Evolutionary conservation across 805 yeast genomes (phyloP), one percentile per base, ranked within the genome.

Genomic region (Schwanniomyces sp.): DNA sequence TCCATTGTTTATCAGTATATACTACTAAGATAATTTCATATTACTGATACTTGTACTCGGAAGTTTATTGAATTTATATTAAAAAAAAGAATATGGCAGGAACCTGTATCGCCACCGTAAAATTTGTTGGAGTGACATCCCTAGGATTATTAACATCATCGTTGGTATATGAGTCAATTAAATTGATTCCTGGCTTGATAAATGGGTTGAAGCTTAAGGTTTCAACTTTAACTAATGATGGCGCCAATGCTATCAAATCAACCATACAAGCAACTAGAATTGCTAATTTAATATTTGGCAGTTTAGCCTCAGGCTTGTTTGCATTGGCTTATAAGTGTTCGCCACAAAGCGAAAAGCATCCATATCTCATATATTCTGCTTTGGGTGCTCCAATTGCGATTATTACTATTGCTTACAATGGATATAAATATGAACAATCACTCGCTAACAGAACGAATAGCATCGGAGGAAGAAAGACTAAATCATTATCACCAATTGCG

Each of bases 291-390:
- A 52, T 62, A 2, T 65, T 83, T 29, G 83, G 84, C 14, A 59
- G 77, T 4, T 37, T 82, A 21, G 74, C 86, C 7, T 56, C 85
- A 1, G 64, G 71, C 30, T 69, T 82, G 43, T 82, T 86, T 54
- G 67, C 73, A 28, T 53, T 76, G 52, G 84, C 86, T n/a, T 86
- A 75, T 59, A 68, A 67, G 43, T 73, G 75, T 42, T 81, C 90
- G 0, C 81, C 88, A 17, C 54, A 64, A 5, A 60, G 69, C 32
- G 82, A 76, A 47, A 80, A 80, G 63, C 95, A 87, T 64, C 94
- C 94, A 17, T 87, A 86, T 61, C 74, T 87, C 58, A 58, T 87
- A 11, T 87, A 87, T 61, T 73, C 86, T 41, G 75, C 85, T n/a
- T 43, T 79, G 7, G 79, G 81, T n/a, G 75, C 75, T 28, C 80